Evolutionary conservation across 2,329 filamentous ascomycete species (phyloP), one percentile per base, ranked within the genome.

Genomic region (Periconia macrospinosa): DNA sequence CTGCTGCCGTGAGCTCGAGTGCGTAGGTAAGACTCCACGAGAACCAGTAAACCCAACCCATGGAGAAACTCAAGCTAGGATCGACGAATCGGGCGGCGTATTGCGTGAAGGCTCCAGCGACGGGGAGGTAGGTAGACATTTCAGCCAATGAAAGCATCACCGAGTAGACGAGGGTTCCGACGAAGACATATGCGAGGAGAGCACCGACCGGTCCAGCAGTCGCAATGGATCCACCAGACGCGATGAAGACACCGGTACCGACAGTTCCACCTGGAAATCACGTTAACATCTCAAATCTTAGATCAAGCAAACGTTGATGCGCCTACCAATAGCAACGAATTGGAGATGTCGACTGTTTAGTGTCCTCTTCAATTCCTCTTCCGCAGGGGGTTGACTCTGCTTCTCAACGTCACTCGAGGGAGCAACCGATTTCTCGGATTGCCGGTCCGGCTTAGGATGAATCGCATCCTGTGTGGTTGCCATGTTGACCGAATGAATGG

Each of bases 21-120:
- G 88, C 87, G 61, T 84, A 89, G 0, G 88, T 91, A 53, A 88
- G 84, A 17, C 85, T 81, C 87, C 87, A 92, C 37, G 83, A 86
- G 67, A 91, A 91, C 86, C 87, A 92, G 74, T 92, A 92, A 55
- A 90, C 86, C 89, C 89, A 92, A 18, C 90, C 89, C 81, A 92
- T 88, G 18, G 88, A 82, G 64, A 92, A 92, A 8, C 88, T 88
- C 45, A 91, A 77, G 52, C 86, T 86, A 11, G 84, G 86, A 65
- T 90, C 86, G 53, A 91, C 81, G 63, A 93, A 91, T 17, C 90
- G 87, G 40, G 85, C 82, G 19, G 89, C 88, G 64, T 92, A 93
- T 41, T 86, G 82, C 30, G 88, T 89, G 69, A 92, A 92, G 41
- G 88, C 87, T 53, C 89, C 90, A 18, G 87, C 79, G 35, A 92